A percentile compares a stretch with the other conserved stretches of the same genome.
Conservation (phyloP, 1,284 basidiomycete genomes). For the Pholiota adiposa region DNA sequence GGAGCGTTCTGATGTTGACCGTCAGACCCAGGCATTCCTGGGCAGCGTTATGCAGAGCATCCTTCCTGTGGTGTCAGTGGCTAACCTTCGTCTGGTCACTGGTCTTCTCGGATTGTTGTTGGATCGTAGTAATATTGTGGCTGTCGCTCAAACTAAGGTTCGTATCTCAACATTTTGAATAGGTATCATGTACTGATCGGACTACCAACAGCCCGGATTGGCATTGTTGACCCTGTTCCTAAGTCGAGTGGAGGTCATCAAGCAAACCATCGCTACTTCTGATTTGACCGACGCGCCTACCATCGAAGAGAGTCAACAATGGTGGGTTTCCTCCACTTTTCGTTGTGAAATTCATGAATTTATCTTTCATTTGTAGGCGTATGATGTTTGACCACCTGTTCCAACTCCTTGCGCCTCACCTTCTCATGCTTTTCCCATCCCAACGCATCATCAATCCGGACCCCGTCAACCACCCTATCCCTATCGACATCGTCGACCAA, state of each 20-base stretch:
- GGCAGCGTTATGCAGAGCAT: slow-evolving; percentile 88
- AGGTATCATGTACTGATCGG: slow-evolving; percentile 1
- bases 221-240: slow-evolving; percentile 92
- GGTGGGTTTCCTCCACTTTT: slow-evolving; percentile 53
- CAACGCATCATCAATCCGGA: slow-evolving; percentile 62
- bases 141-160: slow-evolving; percentile 79
- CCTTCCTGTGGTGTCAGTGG: slow-evolving; percentile 79
- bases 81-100: slow-evolving; percentile 81
- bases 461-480: slow-evolving; percentile 25
- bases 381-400: slow-evolving; percentile 87
- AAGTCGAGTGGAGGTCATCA: slow-evolving; percentile 90
- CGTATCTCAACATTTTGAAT: slow-evolving; percentile 29
- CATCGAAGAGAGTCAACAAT: slow-evolving; percentile 81
- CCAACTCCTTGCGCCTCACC: slow-evolving; percentile 74
- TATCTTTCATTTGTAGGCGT: slow-evolving; percentile 61
- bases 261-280: slow-evolving; percentile 65
- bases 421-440: slow-evolving; percentile 89
- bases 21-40: slow-evolving; percentile 89
- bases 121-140: slow-evolving; percentile 79
- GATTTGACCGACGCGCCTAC: slow-evolving; percentile 63
- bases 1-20: slow-evolving; percentile 78
- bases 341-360: neutral
- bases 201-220: slow-evolving; percentile 75
- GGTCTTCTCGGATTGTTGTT: slow-evolving; percentile 88
- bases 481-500: slow-evolving; percentile 80